Evolutionary conservation across 352 stramenopile species (phyloP).

Genomic region (Pythium aphanidermatum): DNA sequence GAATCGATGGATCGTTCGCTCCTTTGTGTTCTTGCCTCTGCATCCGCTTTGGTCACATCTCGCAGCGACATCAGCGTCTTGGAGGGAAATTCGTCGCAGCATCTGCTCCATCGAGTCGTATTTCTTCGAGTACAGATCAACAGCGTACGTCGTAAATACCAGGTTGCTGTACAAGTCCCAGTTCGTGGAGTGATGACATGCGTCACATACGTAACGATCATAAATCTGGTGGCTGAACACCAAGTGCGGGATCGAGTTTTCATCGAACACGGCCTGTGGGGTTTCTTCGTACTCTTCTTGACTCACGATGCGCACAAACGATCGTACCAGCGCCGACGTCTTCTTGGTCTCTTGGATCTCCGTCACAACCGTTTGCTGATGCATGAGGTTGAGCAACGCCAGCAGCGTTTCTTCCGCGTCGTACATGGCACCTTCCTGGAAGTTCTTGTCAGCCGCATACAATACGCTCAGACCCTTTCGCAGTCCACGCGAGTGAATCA

Average conservation of each 20-base stretch:
- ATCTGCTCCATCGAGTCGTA: slow-evolving; percentile 72
- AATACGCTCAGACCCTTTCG: slow-evolving; percentile 80
- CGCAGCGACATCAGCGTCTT: slow-evolving; percentile 44
- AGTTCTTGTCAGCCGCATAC: slow-evolving; percentile 81
- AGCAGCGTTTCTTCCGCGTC: slow-evolving; percentile 81
- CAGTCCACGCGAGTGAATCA: slow-evolving; percentile 67
- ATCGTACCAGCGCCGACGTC: slow-evolving; percentile 66
- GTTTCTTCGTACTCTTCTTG: slow-evolving; percentile 56
- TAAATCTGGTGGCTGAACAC: slow-evolving; percentile 87
- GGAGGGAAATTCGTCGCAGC: slow-evolving; percentile 50
- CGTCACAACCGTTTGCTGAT: slow-evolving; percentile 70
- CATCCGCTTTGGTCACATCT: slow-evolving; percentile 54
- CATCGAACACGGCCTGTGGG: slow-evolving; percentile 66
- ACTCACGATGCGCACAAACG: slow-evolving; percentile 63
- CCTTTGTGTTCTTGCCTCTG: slow-evolving; percentile 56
- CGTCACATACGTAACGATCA: slow-evolving; percentile 64
- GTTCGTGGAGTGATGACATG: slow-evolving; percentile 50
- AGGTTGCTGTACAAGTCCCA: slow-evolving; percentile 84
- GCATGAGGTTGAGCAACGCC: slow-evolving; percentile 81
- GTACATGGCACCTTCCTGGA: slow-evolving; percentile 85
- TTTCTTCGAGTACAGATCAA: slow-evolving; percentile 49
- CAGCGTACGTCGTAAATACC: slow-evolving; percentile 79
- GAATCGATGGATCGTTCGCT: slow-evolving; percentile 79
- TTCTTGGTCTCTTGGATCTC: slow-evolving; percentile 72
- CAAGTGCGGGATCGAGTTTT: slow-evolving; percentile 82